A percentile compares a stretch with the other conserved stretches of the same genome.
phyloP scores from a whole-genome alignment of 2,329 filamentous ascomycete species.

The Verticillium klebahnii region DNA sequence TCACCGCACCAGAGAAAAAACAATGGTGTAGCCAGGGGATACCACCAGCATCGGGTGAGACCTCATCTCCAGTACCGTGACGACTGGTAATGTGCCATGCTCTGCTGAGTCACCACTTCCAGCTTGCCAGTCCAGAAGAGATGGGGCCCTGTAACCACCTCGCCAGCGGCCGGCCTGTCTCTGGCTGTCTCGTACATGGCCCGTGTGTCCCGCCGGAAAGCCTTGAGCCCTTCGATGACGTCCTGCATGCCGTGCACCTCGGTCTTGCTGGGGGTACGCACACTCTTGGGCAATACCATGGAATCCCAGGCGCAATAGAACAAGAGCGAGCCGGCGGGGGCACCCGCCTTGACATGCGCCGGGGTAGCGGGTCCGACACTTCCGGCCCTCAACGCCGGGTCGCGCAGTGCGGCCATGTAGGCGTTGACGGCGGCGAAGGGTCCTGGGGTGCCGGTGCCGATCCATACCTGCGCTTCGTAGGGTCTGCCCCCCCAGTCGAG shows the following conservation, averaged over 20 bases:
- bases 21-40: neutral
- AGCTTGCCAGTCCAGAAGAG: conserved; percentile 33
- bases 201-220: conserved; percentile 28
- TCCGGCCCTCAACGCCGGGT: conserved; percentile 26
- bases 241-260: conserved; percentile 36
- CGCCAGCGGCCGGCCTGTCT: conserved; percentile 7
- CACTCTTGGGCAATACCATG: conserved; percentile 32
- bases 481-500: conserved; percentile 22
- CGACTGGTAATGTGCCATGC: conserved; percentile 11
- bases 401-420: conserved; percentile 41
- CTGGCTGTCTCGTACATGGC: conserved; percentile 18
- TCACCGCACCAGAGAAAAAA: neutral
- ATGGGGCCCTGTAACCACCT: conserved; percentile 18
- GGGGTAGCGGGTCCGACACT: conserved; percentile 41
- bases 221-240: conserved; percentile 36
- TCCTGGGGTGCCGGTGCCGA: conserved; percentile 31
- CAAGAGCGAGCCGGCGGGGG: conserved; percentile 38
- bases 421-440: conserved; percentile 34
- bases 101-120: conserved; percentile 23
- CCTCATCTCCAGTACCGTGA: conserved; percentile 2
- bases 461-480: conserved; percentile 39
- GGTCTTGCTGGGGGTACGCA: conserved; percentile 20
- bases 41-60: neutral
- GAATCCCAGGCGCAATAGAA: conserved; percentile 49
- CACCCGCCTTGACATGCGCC: conserved; percentile 44